Evolutionary conservation across 2,329 filamentous ascomycete species (phyloP).

Genomic region (Fusarium zealandicum): DNA sequence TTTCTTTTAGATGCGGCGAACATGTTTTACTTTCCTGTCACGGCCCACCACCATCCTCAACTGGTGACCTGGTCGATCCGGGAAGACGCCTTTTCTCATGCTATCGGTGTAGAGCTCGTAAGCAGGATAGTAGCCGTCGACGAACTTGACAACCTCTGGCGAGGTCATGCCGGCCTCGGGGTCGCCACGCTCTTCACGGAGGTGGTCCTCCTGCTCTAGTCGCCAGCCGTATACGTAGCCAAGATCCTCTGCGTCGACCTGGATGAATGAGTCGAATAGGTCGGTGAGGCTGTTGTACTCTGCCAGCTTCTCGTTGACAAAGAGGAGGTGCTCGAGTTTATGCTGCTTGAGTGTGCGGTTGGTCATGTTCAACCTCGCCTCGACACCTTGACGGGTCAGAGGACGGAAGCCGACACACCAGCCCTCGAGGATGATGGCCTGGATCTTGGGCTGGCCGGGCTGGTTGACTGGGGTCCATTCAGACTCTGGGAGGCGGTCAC

Average conservation of each 20-base stretch:
- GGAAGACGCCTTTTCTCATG: constrained; percentile 64
- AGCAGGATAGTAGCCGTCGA: constrained; percentile 72
- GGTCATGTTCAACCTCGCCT: constrained; percentile 59
- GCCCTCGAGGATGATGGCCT: constrained; percentile 83
- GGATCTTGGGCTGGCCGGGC: constrained; percentile 56
- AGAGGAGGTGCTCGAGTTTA: constrained; percentile 56
- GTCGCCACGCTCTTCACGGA: constrained; percentile 69
- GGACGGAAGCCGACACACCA: constrained; percentile 89
- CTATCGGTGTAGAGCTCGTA: constrained; percentile 73
- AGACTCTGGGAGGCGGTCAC: constrained; percentile 71
- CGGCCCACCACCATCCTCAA: constrained; percentile 67
- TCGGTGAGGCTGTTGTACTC: constrained; percentile 59
- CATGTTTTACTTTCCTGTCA: constrained; percentile 66
- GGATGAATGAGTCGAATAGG: constrained; percentile 62
- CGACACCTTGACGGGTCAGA: constrained; percentile 59
- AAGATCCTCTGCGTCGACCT: constrained; percentile 73
- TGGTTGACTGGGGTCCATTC: constrained; percentile 68
- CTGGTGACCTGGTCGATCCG: constrained; percentile 59
- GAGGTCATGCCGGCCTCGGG: constrained; percentile 76
- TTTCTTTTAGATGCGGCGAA: constrained; percentile 53
- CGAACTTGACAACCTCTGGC: constrained; percentile 79
- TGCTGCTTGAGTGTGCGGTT: constrained; percentile 59
- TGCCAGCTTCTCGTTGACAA: constrained; percentile 57
- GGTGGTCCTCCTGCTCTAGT: constrained; percentile 76
- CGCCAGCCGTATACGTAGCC: constrained; percentile 86